Base-by-base conservation (phyloP, 257 asterid species). In the Craterostigma plantagineum region DNA sequence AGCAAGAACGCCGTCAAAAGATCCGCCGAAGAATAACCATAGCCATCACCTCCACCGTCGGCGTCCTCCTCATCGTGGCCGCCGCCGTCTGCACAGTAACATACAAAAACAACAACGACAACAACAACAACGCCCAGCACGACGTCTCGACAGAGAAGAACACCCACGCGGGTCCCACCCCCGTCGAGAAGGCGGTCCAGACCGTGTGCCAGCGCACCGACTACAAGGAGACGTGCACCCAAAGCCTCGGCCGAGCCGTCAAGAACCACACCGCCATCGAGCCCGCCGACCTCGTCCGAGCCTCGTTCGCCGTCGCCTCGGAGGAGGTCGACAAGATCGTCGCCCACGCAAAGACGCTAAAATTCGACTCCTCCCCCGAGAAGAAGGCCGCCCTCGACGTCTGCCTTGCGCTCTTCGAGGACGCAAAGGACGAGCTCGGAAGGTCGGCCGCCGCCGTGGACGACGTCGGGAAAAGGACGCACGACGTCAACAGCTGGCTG, bases 351-450 rank as follows among this genome's bases (percentile, higher is more conserved):
- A 16, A 42, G 42, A 54, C 34, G 0, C 30, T 79, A 11, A 65
- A 64, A 34, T 48, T 66, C 36, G 81, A 74, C 12, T 53, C 53
- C 8, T n/a, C 30, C 30, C 80, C 92, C 0, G 46, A 62, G 9
- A 69, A 56, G 15, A 68, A 73, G 51, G 72, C 73, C 0, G 90
- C 93, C 0, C 34, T 79, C 34, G 64, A 74, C 9, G 80, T 74
- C 35, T 87, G 98, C 41, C 11, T 76, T 38, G 58, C 58, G 4
- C 66, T 87, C 0, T 52, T 87, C 0, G 43, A 46, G 0, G 92
- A 87, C 14, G 92, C 92, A 0, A 82, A 53, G 46, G 93, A 70
- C 2, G 98, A 87, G 46, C 55, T 87, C 10, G 72, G 76, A 9
- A 52, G 53, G 38, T 71, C 98, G 0, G 52, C 66, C 18, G 43